Evolutionary conservation across 1,284 basidiomycete genomes (phyloP).

Genomic region (Apiotrichum porosum): DNA sequence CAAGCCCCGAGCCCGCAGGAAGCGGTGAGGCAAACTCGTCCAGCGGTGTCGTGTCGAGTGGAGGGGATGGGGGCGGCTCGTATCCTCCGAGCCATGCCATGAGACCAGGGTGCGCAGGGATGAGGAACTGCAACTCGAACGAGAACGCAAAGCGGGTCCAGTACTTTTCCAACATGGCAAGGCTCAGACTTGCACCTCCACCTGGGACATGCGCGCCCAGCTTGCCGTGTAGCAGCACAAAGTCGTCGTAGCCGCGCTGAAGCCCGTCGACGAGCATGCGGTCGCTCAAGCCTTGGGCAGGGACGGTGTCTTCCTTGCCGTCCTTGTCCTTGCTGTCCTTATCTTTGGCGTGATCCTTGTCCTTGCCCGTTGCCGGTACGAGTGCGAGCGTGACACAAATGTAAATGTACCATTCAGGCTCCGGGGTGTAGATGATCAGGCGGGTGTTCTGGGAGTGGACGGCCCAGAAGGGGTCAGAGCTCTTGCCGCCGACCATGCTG

Average conservation of each 20-base stretch:
- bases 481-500: slow-evolving; percentile 25
- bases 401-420: slow-evolving; percentile 39
- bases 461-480: slow-evolving; percentile 23
- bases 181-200: slow-evolving; percentile 12
- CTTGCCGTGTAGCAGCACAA: slow-evolving; percentile 33
- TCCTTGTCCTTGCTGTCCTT: slow-evolving; percentile 11
- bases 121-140: slow-evolving; percentile 28
- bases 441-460: slow-evolving; percentile 31
- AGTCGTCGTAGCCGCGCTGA: slow-evolving; percentile 39
- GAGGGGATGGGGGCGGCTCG: slow-evolving; percentile 1
- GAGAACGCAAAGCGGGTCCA: slow-evolving; percentile 40
- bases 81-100: slow-evolving; percentile 27
- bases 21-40: background rate
- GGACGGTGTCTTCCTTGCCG: slow-evolving; percentile 12
- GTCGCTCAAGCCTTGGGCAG: slow-evolving; percentile 29
- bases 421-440: slow-evolving; percentile 35
- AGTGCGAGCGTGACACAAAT: slow-evolving; percentile 25
- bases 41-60: background rate
- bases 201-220: slow-evolving; percentile 17
- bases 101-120: slow-evolving; percentile 9
- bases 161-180: slow-evolving; percentile 29
- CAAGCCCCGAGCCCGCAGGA: background rate
- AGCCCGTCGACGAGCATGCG: slow-evolving; percentile 31
- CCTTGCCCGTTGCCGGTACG: background rate
- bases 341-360: slow-evolving; percentile 1